Base-by-base conservation (phyloP, 306 rosid genomes). In the Acacia acuminata region DNA sequence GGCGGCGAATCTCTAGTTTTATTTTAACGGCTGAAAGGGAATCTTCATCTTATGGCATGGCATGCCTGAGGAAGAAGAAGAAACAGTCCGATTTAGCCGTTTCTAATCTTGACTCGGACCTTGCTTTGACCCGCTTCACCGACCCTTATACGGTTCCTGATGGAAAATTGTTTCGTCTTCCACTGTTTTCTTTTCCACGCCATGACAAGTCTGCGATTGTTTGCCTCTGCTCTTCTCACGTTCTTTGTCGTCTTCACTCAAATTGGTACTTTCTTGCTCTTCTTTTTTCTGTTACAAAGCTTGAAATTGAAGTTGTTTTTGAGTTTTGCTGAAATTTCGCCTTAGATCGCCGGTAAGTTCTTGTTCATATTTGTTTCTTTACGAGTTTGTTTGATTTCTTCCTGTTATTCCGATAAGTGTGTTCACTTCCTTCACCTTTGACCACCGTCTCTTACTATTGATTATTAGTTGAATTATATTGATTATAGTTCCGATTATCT, bases 11-110 rank as follows among this genome's bases (percentile, higher is more conserved):
- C 19, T 77, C 30, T 79, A 67, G 81, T 81, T 81, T 77, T 81
- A 71, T 81, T 81, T 77, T 77, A 70, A 83, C 22, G 47, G 25
- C 77, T 16, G 14, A 71, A 76, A 71, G 48, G 70, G 82, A 50
- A 80, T 84, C 79, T 78, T 84, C 88, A 72, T 86, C 90, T 87
- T 88, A 91, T 94, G 97, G 97, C 91, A 92, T 83, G 93, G 96
- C 91, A 93, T 83, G 94, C 85, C 88, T 66, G 77, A 69, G 78
- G 90, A 85, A 77, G 90, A 86, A 43, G 87, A 86, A 84, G 88
- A 82, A 87, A 51, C 82, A 85, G 81, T 66, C 51, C 55, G 44
- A 84, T 68, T 76, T 63, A 79, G 64, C 27, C 47, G 45, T 76
- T 75, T 65, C 74, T 34, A 34, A 77, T 89, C 64, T 36, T 73